These are phyloP conservation scores for Diplocarpon rosae DNA, from an alignment of 2,329 filamentous ascomycete genomes.

Conservation along the genomic window DNA sequence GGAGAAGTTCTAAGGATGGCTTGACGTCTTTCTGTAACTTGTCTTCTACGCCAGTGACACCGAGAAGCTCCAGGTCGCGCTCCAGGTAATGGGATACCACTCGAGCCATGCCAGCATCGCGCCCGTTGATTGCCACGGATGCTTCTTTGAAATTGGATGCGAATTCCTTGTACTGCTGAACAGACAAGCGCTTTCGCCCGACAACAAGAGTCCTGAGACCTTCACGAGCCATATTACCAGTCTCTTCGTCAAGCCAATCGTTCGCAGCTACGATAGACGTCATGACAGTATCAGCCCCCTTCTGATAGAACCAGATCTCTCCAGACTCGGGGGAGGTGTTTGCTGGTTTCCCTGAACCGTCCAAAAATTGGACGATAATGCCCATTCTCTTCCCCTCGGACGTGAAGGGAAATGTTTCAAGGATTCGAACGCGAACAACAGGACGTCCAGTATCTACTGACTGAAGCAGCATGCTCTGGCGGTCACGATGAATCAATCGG, in stretches of 20 bases:
- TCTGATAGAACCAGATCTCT: constrained; percentile 98
- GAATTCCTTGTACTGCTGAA: constrained; percentile 73
- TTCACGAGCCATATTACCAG: constrained; percentile 98
- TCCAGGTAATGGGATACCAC: constrained; percentile 77
- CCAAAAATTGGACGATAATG: constrained; percentile 79
- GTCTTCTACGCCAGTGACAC: constrained; percentile 97
- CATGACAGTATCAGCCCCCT: constrained; percentile 98
- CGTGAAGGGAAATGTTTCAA: constrained; percentile 95
- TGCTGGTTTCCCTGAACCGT: constrained; percentile 39
- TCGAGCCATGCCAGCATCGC: constrained; percentile 71
- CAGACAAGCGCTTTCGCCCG: constrained; percentile 76
- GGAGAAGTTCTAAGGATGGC: constrained; percentile 82
- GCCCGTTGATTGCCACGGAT: constrained; percentile 65
- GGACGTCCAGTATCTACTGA: constrained; percentile 61
- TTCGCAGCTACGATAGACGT: constrained; percentile 87
- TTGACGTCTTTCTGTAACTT: constrained; percentile 95
- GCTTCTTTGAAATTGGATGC: constrained; percentile 64
- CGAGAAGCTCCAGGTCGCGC: constrained; percentile 78
- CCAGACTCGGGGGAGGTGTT: constrained; percentile 42
- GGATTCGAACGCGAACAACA: constrained; percentile 75
- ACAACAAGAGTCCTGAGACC: constrained; percentile 89
- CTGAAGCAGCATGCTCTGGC: constrained; percentile 73
- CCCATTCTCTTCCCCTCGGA: constrained; percentile 98
- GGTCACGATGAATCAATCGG: constrained; percentile 72
- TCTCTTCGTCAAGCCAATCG: constrained; percentile 98